Evolutionary conservation across 2,329 filamentous ascomycete genomes (phyloP).

Genomic region (Hortaea sp.): DNA sequence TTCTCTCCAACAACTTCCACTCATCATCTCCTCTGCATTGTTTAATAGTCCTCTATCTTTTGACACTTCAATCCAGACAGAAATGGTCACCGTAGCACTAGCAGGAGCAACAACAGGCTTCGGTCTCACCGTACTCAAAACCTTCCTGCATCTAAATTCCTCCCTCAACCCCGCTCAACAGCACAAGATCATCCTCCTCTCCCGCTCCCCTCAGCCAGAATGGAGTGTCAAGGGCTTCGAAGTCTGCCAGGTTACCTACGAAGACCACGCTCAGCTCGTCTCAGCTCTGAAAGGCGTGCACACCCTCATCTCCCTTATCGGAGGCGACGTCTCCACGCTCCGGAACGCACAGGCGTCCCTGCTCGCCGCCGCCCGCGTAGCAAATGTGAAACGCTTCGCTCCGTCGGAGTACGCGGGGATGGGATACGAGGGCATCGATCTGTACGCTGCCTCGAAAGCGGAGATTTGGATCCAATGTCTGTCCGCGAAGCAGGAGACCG

Average conservation of each 20-base stretch:
- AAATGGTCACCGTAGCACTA: constrained; percentile 19
- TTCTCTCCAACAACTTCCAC: neutral
- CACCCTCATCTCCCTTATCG: constrained; percentile 21
- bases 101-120: constrained; percentile 21
- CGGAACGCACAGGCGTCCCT: constrained; percentile 36
- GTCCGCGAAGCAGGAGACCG: constrained; percentile 6
- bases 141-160: constrained; percentile 14
- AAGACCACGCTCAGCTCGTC: constrained; percentile 13
- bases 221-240: constrained; percentile 12
- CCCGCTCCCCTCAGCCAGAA: constrained; percentile 15
- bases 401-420: constrained; percentile 45
- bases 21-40: too few relatives aligned
- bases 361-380: constrained; percentile 47
- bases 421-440: constrained; percentile 16
- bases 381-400: constrained; percentile 50
- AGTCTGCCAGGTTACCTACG: constrained; percentile 19
- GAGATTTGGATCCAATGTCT: constrained; percentile 14
- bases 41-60: neutral
- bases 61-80: neutral
- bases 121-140: constrained; percentile 19
- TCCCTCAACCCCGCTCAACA: neutral
- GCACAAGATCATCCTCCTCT: constrained; percentile 15
- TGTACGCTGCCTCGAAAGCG: constrained; percentile 14
- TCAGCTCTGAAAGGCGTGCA: constrained; percentile 17
- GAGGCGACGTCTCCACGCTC: constrained; percentile 8